Evolutionary conservation across 1,139 yeast genomes (phyloP), one percentile per base, ranked within the genome.

Genomic region (Hemisphaericaspora xylofermentans): DNA sequence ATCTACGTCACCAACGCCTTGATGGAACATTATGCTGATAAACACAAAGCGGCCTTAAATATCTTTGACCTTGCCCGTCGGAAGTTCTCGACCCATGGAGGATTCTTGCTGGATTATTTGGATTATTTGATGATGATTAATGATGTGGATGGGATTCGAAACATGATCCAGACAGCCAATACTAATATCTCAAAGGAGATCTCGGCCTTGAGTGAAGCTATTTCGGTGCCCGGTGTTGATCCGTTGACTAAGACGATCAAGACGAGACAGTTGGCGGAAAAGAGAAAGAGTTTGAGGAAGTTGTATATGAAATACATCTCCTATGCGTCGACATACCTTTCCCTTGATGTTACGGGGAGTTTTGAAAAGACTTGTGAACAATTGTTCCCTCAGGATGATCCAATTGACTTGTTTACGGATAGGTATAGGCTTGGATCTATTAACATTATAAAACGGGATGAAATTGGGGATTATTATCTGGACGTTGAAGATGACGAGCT

Each of bases 141-240:
- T 58, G 96, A 89, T 59, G 84, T 83, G 43, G 84, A 88, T 26
- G 87, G 84, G 54, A 87, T 91, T 14, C 81, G 93, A 50, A 88
- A 89, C 10, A 71, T 88, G 34, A 84, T 93, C 58, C 98, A 93
- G 61, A 59, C 64, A 13, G 66, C 75, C 1, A 66, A 68, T 40
- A 63, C 74, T 6, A 65, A 61, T 44, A 55, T 71, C 29, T 56
- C 68, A 14, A 68, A 67, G 41, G 75, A 66, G 37, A 63, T 70
- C 17, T 57, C 65, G 4, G 39, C 43, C 8, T 41, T 57, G 18
- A 49, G 54, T 9, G 58, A 60, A 40, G 52, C 52, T 43, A 36
- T 57, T 10, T 48, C 50, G 29, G 13, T 41, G 5, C 56, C 54
- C 3, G 40, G 48, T 19, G 32, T 48, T 12, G 52, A 49, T 32